Base-by-base conservation (phyloP, 1,284 basidiomycete species). In the Hemileia vastatrix region DNA sequence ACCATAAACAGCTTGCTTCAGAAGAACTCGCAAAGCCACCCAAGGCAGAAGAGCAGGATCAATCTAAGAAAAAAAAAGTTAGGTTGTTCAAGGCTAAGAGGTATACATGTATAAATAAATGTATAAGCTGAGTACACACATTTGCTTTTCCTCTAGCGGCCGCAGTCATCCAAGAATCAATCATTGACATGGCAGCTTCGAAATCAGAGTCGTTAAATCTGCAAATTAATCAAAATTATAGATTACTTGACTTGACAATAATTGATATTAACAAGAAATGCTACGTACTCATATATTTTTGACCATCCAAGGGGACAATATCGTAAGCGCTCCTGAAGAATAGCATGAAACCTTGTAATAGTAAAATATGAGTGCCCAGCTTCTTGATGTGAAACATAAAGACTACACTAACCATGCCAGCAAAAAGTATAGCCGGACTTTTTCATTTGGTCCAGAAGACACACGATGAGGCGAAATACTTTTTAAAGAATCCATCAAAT, bases 261-360 rank as follows among this genome's bases (percentile, higher is more conserved):
- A 31, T 48, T 15, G 47, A 32, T 51, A 13, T 23, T 27, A 15
- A 6, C 2, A 44, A 13, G 19, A 1, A 11, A 24, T 3, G 15
- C 31, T 36, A 19, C 58, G 45, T 48, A 61, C 76, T 96, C 93
- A 77, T 96, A 96, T 0, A 82, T 81, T 78, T 95, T 91, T 73
- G 87, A 91, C 90, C 92, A 97, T 0, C 93, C 92, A 23, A 97
- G 80, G 4, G 93, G 93, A 6, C 87, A 87, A 74, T 95, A 96
- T 47, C 93, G 88, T 23, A 96, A 80, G 67, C 93, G 89, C 77
- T 96, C 93, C 77, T 95, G 92, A 0, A 96, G 86, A 23, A 96
- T 83, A 15, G 93, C 91, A 72, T 97, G 93, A 84, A 96, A 93
- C 59, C 59, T 62, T 40, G 19, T n/a, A 23, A n/a, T 31, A 19